phyloP scores from a whole-genome alignment of 345 rosid species.

The Gossypium anomalum region DNA sequence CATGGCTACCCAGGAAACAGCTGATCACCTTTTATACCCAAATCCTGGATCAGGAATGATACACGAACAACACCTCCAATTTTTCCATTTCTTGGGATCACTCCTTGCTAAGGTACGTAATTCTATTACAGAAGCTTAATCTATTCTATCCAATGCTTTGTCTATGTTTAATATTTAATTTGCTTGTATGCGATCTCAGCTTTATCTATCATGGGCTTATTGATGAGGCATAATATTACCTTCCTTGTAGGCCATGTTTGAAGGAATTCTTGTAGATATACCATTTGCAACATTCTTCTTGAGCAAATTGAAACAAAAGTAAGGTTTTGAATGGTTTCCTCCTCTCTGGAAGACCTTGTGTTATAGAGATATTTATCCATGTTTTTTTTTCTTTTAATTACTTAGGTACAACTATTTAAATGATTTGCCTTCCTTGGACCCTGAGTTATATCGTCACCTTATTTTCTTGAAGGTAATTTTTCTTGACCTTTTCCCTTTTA shows the following conservation, averaged over 20 bases:
- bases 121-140: constrained; percentile 6
- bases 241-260: constrained; percentile 89
- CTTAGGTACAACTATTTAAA: constrained; percentile 85
- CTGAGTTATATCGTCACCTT: constrained; percentile 60
- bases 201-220: constrained; percentile 1
- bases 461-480: constrained; percentile 83
- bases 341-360: not conserved
- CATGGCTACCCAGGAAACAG: constrained; percentile 63
- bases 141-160: not conserved
- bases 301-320: constrained; percentile 97
- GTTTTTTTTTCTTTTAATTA: constrained; percentile 12
- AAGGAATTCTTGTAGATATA: constrained; percentile 96
- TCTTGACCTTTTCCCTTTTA: not conserved
- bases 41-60: constrained; percentile 98
- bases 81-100: constrained; percentile 91
- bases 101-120: constrained; percentile 77
- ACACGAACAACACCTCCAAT: constrained; percentile 95
- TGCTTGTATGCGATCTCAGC: not conserved
- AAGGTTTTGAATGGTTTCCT: constrained; percentile 26
- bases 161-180: constrained; percentile 4
- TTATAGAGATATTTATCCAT: constrained; percentile 3
- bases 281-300: constrained; percentile 98
- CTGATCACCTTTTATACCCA: constrained; percentile 95
- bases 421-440: constrained; percentile 58
- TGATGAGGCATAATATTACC: constrained; percentile 12